A percentile compares a stretch with the other conserved stretches of the same genome.
Evolutionary conservation across 2,329 filamentous ascomycete genomes (phyloP).

Genomic region (Sarocladiaceae sp.): DNA sequence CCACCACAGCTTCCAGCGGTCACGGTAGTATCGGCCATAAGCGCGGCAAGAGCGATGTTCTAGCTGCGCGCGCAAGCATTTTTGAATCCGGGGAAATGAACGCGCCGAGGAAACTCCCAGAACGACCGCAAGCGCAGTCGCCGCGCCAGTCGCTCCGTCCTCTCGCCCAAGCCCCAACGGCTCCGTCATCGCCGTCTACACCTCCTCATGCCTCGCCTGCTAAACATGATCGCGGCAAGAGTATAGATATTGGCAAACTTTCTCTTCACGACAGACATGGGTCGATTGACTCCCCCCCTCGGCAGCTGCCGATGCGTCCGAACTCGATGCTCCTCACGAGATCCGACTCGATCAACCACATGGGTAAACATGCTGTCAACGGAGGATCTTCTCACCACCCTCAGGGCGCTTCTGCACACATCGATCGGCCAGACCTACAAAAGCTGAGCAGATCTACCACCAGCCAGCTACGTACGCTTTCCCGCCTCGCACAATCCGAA

Average conservation of each 20-base stretch:
- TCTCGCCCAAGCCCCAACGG: constrained; percentile 57
- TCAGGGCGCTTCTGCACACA: constrained; percentile 27
- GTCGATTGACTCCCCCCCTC: constrained; percentile 28
- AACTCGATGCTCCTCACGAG: constrained; percentile 56
- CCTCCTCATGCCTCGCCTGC: constrained; percentile 13
- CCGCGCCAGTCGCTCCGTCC: constrained; percentile 73
- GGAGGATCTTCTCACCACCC: constrained; percentile 16
- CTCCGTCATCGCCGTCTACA: constrained; percentile 31
- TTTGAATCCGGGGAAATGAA: constrained; percentile 33
- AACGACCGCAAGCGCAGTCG: constrained; percentile 58
- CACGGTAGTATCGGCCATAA: constrained; percentile 47
- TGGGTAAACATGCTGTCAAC: constrained; percentile 10
- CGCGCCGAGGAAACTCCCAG: constrained; percentile 38
- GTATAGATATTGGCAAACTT: constrained; percentile 53
- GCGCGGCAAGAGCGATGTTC: constrained; percentile 68
- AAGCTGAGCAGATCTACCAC: constrained; percentile 84
- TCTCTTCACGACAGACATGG: constrained; percentile 41
- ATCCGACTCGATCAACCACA: constrained; percentile 44
- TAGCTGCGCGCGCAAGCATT: constrained; percentile 43
- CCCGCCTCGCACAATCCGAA: constrained; percentile 70
- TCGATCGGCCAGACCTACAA: constrained; percentile 68
- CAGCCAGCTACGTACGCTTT: constrained; percentile 79
- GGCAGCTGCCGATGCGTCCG: constrained; percentile 41
- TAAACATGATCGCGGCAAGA: constrained; percentile 52
- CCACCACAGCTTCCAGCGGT: constrained; percentile 63